A percentile compares a stretch with the other conserved stretches of the same genome.
These are phyloP conservation scores for Aspergillus pseudonomiae DNA, from an alignment of 2,329 filamentous ascomycete species.

Conservation along the genomic window DNA sequence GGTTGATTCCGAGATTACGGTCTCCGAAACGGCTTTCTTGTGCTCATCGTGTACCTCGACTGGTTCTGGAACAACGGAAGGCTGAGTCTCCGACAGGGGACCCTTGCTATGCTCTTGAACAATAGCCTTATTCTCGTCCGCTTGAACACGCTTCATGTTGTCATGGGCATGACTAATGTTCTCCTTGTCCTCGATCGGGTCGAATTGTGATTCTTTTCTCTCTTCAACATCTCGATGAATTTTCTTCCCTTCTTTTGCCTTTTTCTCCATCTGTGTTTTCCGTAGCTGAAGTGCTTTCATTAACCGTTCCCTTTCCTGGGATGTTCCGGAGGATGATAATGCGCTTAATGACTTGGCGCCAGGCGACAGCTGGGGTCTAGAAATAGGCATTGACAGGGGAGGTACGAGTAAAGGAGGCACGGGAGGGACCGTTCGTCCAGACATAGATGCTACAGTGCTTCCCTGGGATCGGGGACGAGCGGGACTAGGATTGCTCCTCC, in stretches of 20 bases:
- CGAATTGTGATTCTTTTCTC: conserved; percentile 13
- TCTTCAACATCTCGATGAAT: conserved; percentile 24
- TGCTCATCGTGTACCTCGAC: conserved; percentile 5
- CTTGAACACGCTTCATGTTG: conserved; percentile 15
- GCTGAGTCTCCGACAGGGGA: conserved; percentile 17
- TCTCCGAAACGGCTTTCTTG: conserved; percentile 5
- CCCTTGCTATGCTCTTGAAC: conserved; percentile 18
- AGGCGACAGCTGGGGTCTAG: conserved; percentile 40
- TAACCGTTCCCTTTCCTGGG: conserved; percentile 85
- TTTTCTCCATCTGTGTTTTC: conserved; percentile 70
- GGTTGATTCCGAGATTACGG: conserved; percentile 14
- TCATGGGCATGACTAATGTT: conserved; percentile 30
- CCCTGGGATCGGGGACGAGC: conserved; percentile 50
- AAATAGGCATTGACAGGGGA: conserved; percentile 38
- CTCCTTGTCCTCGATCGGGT: conserved; percentile 28
- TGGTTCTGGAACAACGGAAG: conserved; percentile 7
- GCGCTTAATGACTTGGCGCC: conserved; percentile 49
- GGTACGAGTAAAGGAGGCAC: conserved; percentile 45
- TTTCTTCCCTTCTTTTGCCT: conserved; percentile 34
- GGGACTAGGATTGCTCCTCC: conserved; percentile 52
- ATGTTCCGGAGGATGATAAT: conserved; percentile 60
- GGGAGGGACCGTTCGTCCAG: conserved; percentile 36
- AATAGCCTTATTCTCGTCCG: conserved; percentile 11
- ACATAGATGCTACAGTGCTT: conserved; percentile 34
- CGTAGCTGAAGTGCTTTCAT: conserved; percentile 93